Conservation (phyloP, 768 basidiomycete species). For the Obba rivulosa region DNA sequence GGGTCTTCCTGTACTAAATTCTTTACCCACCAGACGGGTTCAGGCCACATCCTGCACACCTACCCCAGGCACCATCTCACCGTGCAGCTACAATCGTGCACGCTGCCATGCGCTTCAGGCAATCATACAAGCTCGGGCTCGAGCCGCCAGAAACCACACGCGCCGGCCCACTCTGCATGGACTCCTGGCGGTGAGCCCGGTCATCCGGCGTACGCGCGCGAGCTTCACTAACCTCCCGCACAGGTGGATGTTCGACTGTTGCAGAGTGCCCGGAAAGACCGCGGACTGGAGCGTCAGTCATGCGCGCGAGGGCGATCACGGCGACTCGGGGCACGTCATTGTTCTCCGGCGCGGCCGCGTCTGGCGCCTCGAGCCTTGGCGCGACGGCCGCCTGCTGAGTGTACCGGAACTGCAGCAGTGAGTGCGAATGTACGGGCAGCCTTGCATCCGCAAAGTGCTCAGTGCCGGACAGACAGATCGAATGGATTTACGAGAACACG, state of each 20-base stretch:
- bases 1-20: neutral
- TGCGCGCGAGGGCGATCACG: slow-evolving; percentile 48
- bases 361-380: slow-evolving; percentile 71
- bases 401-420: slow-evolving; percentile 63
- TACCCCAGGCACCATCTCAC: slow-evolving; percentile 50
- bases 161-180: slow-evolving; percentile 78
- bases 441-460: neutral
- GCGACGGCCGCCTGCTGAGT: slow-evolving; percentile 53
- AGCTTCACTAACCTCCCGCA: neutral
- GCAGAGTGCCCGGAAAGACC: slow-evolving; percentile 67
- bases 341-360: slow-evolving; percentile 81
- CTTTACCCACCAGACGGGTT: slow-evolving; percentile 62
- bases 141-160: slow-evolving; percentile 60
- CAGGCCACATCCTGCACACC: slow-evolving; percentile 55
- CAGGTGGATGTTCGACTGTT: slow-evolving; percentile 93
- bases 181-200: slow-evolving; percentile 63
- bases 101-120: slow-evolving; percentile 69
- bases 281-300: slow-evolving; percentile 57
- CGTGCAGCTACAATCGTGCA: slow-evolving; percentile 72
- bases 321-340: slow-evolving; percentile 73
- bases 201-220: neutral
- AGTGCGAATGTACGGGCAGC: slow-evolving; percentile 4
- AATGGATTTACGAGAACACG: slow-evolving; percentile 66
- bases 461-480: slow-evolving; percentile 49
- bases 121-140: slow-evolving; percentile 60